phyloP scores from a whole-genome alignment of 148 eudicot genomes.

The Camellia granthamiana region DNA sequence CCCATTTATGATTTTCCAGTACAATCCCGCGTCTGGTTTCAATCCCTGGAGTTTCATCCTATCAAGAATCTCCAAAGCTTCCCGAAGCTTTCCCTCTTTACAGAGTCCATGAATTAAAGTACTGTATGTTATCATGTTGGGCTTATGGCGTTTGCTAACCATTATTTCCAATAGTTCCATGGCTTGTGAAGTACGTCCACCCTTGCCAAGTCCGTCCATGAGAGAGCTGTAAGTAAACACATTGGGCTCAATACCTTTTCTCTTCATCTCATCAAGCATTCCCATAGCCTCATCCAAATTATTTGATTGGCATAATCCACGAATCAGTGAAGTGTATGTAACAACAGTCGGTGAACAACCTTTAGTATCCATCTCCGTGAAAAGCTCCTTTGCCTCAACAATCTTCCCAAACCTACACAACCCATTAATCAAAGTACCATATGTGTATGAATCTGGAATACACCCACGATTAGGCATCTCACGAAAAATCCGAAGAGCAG shows the following conservation, averaged over 20 bases:
- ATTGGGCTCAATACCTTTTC: constrained; percentile 65
- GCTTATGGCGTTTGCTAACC: constrained; percentile 44
- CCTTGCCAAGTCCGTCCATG: constrained; percentile 85
- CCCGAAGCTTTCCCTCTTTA: constrained; percentile 59
- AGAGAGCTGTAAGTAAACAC: constrained; percentile 79
- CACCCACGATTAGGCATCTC: constrained; percentile 85
- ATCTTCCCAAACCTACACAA: constrained; percentile 63
- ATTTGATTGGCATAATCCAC: constrained; percentile 64
- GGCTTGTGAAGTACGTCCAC: constrained; percentile 54
- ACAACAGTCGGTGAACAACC: constrained; percentile 76
- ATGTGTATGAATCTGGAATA: constrained; percentile 78
- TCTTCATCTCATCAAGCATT: constrained; percentile 59
- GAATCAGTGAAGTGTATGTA: constrained; percentile 71
- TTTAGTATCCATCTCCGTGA: constrained; percentile 61
- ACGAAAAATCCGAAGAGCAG: constrained; percentile 58
- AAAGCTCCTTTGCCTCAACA: constrained; percentile 64
- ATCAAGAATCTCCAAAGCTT: constrained; percentile 69
- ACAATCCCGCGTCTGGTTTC: constrained; percentile 86
- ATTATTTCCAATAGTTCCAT: constrained; percentile 59
- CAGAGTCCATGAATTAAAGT: constrained; percentile 77
- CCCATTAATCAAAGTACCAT: constrained; percentile 88
- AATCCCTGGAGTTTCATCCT: constrained; percentile 88
- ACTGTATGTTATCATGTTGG: constrained; percentile 82
- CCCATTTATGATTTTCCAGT: constrained; percentile 61
- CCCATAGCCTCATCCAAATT: constrained; percentile 55